Base-by-base conservation (phyloP, 2,329 filamentous ascomycete genomes). In the Lojkania enalia region DNA sequence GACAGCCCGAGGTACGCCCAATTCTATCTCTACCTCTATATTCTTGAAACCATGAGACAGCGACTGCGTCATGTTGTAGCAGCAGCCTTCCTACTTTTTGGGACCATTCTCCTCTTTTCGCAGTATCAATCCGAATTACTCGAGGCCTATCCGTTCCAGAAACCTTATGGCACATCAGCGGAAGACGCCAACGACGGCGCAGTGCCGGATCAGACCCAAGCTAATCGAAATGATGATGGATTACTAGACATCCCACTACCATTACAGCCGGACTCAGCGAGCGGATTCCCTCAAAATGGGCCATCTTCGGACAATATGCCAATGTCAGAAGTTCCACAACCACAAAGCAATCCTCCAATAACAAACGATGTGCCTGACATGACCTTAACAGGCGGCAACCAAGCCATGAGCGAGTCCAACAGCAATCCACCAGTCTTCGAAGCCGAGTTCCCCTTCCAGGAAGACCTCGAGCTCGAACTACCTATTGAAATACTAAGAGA, bases 391-490 rank as follows among this genome's bases (percentile, higher is more conserved):
- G 27, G 30, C 32, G 9, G 7, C 13, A 12, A 13, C 30, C 7
- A 16, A 43, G 30, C 5, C 11, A n/a, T 13, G 30, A 19, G 5
- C 19, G 19, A 23, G 15, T 2, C 32, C 31, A 29, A 12, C 29
- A 16, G 35, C 20, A n/a, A 19, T 15, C 14, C 30, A n/a, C 30
- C 29, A 48, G 30, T 42, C 25, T 60, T 63, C 51, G 19, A 52
- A 31, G 39, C 51, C 6, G 58, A 56, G 21, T 58, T 53, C 30
- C 38, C 49, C 11, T 67, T 66, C 37, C 61, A 65, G 31, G 31
- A 59, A 18, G 62, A 67, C 21, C 57, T 67, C 15, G 36, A 54
- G 1, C 46, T 66, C 4, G 39, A 58, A 1, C 42, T 64, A 1
- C 62, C 63, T 1, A 29, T 52, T 16, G 21, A 52, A 0, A 49